Percentiles rank a stretch among this genome's conserved stretches.
phyloP scores from a whole-genome alignment of 2,329 filamentous ascomycete genomes.

The Plectosphaerella sp. region DNA sequence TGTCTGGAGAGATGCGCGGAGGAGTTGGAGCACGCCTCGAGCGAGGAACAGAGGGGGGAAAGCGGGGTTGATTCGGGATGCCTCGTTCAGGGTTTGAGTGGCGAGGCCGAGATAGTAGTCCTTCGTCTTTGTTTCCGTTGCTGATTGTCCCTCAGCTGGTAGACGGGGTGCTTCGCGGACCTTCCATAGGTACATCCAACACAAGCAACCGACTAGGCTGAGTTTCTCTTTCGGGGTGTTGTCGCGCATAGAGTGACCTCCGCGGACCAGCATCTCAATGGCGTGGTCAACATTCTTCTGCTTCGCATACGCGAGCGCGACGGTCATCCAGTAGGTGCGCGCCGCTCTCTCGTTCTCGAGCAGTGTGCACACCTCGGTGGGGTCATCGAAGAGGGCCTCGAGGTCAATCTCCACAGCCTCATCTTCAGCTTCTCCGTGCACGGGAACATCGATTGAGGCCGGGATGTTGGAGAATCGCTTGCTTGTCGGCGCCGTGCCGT shows the following conservation, averaged over 20 bases:
- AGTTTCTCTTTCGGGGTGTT: constrained; percentile 77
- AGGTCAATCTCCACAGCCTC: constrained; percentile 89
- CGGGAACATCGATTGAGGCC: constrained; percentile 61
- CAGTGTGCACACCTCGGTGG: constrained; percentile 89
- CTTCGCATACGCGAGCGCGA: constrained; percentile 93
- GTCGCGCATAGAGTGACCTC: constrained; percentile 65
- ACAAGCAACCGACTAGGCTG: constrained; percentile 77
- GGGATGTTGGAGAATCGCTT: constrained; percentile 63
- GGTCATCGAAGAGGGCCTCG: constrained; percentile 85
- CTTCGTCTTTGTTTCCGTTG: constrained; percentile 79
- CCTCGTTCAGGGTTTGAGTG: constrained; percentile 90
- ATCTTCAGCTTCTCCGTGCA: constrained; percentile 60
- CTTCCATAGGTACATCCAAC: constrained; percentile 89
- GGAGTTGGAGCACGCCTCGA: constrained; percentile 80
- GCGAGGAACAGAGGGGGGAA: constrained; percentile 90
- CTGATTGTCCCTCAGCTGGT: constrained; percentile 55
- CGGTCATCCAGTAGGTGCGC: constrained; percentile 96
- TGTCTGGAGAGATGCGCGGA: constrained; percentile 79
- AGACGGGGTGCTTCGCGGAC: constrained; percentile 71
- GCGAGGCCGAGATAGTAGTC: constrained; percentile 88
- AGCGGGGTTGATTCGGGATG: constrained; percentile 87
- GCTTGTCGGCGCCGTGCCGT: constrained; percentile 33
- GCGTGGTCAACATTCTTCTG: constrained; percentile 87
- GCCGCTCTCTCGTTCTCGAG: constrained; percentile 91
- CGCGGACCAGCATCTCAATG: constrained; percentile 69